Percentiles rank a stretch among this genome's conserved stretches.
phyloP scores from a whole-genome alignment of 495 filamentous ascomycete genomes.

The Penicillium riverlandense region DNA sequence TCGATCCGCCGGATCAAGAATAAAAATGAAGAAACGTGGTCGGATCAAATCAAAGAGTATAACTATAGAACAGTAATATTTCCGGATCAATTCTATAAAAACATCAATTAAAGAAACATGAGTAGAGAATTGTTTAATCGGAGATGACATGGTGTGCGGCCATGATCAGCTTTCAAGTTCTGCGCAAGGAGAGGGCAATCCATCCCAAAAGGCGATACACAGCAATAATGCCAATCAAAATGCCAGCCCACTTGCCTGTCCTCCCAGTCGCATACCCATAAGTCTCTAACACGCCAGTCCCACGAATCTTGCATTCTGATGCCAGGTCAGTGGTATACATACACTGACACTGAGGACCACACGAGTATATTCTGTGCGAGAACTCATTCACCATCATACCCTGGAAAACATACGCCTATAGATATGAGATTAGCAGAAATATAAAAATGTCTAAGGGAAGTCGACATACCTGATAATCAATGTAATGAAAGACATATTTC shows the following conservation, averaged over 20 bases:
- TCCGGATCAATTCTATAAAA: too few relatives aligned
- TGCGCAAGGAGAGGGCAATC: constrained; percentile 30
- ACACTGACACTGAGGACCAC: constrained; percentile 52
- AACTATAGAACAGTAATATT: too few relatives aligned
- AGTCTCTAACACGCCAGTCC: constrained; percentile 54
- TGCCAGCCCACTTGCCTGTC: constrained; percentile 66
- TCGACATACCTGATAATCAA: constrained; percentile 59
- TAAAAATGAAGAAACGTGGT: too few relatives aligned
- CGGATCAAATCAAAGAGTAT: too few relatives aligned
- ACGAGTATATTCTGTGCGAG: constrained; percentile 50
- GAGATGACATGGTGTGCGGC: not conserved
- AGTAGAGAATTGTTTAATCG: too few relatives aligned
- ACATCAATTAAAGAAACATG: too few relatives aligned
- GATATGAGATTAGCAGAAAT: not conserved
- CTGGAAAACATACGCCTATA: constrained; percentile 67
- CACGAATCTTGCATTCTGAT: constrained; percentile 58
- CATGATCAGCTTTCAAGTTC: constrained; percentile 5
- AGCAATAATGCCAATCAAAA: constrained; percentile 63
- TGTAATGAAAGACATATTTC: constrained; percentile 78
- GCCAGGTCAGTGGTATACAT: constrained; percentile 61
- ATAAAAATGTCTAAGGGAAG: too few relatives aligned
- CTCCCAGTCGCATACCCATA: constrained; percentile 60
- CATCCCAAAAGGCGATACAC: constrained; percentile 64
- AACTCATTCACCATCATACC: constrained; percentile 93
- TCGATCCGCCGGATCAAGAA: too few relatives aligned